Conservation (phyloP, 2,329 filamentous ascomycete genomes). For the Myriangium duriaei region DNA sequence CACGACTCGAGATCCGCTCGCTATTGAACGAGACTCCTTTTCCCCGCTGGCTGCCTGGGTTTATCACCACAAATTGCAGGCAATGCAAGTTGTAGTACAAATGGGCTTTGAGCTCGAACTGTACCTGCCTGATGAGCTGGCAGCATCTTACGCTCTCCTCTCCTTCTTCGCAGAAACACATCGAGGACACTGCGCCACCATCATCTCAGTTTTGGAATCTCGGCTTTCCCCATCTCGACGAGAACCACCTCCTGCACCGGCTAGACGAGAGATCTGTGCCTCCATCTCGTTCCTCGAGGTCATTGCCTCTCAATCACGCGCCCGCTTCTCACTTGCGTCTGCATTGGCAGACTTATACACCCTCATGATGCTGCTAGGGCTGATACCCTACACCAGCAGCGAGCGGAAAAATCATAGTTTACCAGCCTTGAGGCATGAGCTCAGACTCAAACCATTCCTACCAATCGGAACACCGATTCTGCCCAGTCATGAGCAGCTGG, state of each 20-base stretch:
- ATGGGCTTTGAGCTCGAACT: constrained; percentile 89
- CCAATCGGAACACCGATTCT: constrained; percentile 54
- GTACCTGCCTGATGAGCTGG: constrained; percentile 74
- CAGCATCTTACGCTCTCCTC: constrained; percentile 57
- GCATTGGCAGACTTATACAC: constrained; percentile 47
- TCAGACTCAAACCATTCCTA: constrained; percentile 78
- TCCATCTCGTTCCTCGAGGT: constrained; percentile 17
- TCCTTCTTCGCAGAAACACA: constrained; percentile 13
- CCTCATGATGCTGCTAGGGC: constrained; percentile 45
- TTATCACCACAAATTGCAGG: constrained; percentile 76
- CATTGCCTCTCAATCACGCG: constrained; percentile 19
- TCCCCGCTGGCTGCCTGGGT: constrained; percentile 79
- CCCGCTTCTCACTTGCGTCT: constrained; percentile 19
- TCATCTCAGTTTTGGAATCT: constrained; percentile 49
- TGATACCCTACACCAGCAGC: constrained; percentile 39
- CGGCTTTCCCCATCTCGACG: constrained; percentile 17
- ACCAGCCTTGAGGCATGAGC: constrained; percentile 58
- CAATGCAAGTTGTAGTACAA: constrained; percentile 79
- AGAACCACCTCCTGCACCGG: constrained; percentile 16
- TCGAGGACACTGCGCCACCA: constrained; percentile 45
- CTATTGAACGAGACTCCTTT: constrained; percentile 36
- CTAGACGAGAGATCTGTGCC: constrained; percentile 13
- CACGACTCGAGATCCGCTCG: constrained; percentile 5
- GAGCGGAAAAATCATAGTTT: constrained; percentile 47
- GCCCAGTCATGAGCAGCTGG: constrained; percentile 52